Evolutionary conservation across 495 filamentous ascomycete genomes (phyloP), one percentile per base, ranked within the genome.

Genomic region (Polyplosphaeria fusca): DNA sequence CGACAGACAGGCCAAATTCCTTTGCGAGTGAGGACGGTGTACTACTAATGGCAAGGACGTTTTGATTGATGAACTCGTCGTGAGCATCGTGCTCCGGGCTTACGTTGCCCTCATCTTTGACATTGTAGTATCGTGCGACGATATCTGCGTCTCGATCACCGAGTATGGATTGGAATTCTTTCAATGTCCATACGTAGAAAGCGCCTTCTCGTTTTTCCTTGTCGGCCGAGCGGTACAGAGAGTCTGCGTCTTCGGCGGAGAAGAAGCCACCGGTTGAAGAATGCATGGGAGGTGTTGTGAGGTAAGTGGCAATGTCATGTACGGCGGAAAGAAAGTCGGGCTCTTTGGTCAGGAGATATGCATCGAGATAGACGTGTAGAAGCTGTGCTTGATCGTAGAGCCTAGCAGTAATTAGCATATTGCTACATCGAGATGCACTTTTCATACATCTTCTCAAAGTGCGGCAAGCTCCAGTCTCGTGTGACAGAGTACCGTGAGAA

Each of bases 401-500:
- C 71, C 71, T 73, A 20, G 23, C n/a, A 19, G 5, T 20, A 50
- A 25, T 60, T 19, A 52, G 51, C 26, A 22, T 24, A n/a, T n/a
- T n/a, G n/a, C n/a, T n/a, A n/a, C n/a, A n/a, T n/a, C n/a, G n/a
- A n/a, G n/a, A n/a, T n/a, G n/a, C n/a, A n/a, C n/a, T n/a, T n/a
- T n/a, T n/a, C 68, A 55, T 39, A 71, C 89, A 98, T 95, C 78
- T 98, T 98, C 72, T 98, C 93, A 66, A 98, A 98, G 66, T 95
- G 91, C 22, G 93, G 93, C 37, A 98, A 71, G 50, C 81, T 84
- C 93, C 93, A 98, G 70, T 96, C 86, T 23, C 79, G 73, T 4
- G 93, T 97, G 5, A 95, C 86, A 32, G 89, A 94, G 61, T 95
- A 95, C 43, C 93, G 78, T 44, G 90, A 82, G 66, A 97, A 95